These are phyloP conservation scores for Angophora floribunda DNA, from an alignment of 345 rosid genomes.

Conservation along the genomic window DNA sequence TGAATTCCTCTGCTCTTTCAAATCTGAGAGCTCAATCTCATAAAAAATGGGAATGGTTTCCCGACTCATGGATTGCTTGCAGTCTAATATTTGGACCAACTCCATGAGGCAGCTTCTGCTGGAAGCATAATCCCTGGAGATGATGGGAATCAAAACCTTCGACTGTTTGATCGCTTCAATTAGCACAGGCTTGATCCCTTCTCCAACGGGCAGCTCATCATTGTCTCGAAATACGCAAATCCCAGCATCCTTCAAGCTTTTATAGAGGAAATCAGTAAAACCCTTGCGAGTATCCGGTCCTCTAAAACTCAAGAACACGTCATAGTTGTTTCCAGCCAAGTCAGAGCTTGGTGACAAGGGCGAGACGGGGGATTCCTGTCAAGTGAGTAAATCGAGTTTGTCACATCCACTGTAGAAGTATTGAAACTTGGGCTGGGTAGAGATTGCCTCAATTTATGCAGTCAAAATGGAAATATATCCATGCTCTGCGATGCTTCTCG, in stretches of 20 bases:
- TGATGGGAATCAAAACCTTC: background rate
- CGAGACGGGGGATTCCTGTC: rapidly evolving
- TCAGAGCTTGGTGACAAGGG: rapidly evolving
- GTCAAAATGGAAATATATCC: background rate
- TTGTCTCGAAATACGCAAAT: background rate
- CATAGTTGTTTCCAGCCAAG: background rate
- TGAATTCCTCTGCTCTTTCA: background rate
- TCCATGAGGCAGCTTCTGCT: background rate
- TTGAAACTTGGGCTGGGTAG: background rate
- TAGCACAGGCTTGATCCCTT: rapidly evolving
- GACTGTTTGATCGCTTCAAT: background rate
- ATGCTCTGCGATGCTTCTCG: background rate
- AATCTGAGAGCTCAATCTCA: background rate
- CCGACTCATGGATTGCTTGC: background rate
- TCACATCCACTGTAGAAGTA: background rate
- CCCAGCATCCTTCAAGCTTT: rapidly evolving
- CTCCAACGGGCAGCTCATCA: rapidly evolving
- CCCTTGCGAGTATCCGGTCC: rapidly evolving
- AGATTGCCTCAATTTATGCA: background rate
- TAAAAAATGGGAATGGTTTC: background rate
- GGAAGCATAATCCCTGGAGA: background rate
- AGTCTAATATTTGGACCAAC: background rate
- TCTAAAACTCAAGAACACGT: background rate
- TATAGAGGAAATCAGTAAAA: background rate
- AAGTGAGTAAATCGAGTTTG: background rate